Evolutionary conservation across 148 eudicot species (phyloP), one percentile per base, ranked within the genome.

Genomic region (Gaultheria prostrata): DNA sequence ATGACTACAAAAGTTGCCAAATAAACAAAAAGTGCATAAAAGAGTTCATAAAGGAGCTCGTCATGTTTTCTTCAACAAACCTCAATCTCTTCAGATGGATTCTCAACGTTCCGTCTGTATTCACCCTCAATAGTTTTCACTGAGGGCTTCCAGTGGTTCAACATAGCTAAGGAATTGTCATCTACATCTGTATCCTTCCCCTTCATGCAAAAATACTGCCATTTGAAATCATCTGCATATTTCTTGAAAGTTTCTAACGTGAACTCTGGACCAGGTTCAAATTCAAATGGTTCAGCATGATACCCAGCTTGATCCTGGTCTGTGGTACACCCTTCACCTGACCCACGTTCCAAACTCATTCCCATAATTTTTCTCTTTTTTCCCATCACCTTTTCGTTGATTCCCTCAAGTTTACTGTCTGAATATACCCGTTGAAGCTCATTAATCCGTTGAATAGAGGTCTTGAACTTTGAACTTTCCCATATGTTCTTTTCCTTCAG

Each of bases 71-170:
- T 59, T 82, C 43, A 70, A 85, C 89, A 85, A 85, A 94, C 98
- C 93, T 93, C 92, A 69, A 94, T 88, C 87, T 93, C 90, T 81
- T 88, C 94, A 86, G 85, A 87, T 56, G 96, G 95, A 82, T 91
- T 91, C 86, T 91, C 92, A 82, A 91, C 82, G 65, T 93, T 90
- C 83, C 98, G 88, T 91, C 94, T 87, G 87, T 93, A 94, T 87
- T 94, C 98, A 61, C 95, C 95, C 89, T 94, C 98, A 83, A 95
- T 82, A 78, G 86, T 79, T 61, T 87, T 88, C 81, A 89, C 86
- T 50, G 89, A 86, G 11, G 92, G 94, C 61, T 85, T 86, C 83
- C 69, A 39, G 56, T 33, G 80, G 48, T 80, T 57, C 65, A 50
- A 85, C 48, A 50, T 59, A 53, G 10, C 74, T 56, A 48, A 83